Evolutionary conservation across 2,329 filamentous ascomycete genomes (phyloP).

Genomic region (Chaetomiaceae sp.): DNA sequence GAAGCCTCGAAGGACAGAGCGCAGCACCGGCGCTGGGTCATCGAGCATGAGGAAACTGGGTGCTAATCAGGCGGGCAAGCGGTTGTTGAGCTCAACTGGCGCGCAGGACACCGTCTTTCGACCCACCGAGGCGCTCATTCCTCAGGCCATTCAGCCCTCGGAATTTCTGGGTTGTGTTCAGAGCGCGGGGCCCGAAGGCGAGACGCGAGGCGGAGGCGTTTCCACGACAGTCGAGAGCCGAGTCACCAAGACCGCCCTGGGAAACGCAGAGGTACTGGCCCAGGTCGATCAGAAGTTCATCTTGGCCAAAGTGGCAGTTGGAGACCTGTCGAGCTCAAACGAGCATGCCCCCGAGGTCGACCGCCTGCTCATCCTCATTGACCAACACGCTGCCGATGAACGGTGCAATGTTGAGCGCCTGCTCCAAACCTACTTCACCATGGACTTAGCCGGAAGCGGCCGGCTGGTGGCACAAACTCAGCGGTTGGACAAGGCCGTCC

Average conservation of each 20-base stretch:
- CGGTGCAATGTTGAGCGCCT: constrained; percentile 72
- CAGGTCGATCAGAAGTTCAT: constrained; percentile 93
- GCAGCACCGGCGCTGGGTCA: constrained; percentile 45
- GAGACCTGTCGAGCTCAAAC: constrained; percentile 10
- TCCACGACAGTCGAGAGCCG: constrained; percentile 31
- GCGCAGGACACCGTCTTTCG: constrained; percentile 67
- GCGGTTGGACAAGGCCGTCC: constrained; percentile 46
- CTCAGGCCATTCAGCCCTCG: constrained; percentile 32
- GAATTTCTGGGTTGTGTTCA: constrained; percentile 26
- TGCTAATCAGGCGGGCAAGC: neutral
- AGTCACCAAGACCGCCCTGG: constrained; percentile 58
- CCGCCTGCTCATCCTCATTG: constrained; percentile 63
- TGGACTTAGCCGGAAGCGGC: neutral
- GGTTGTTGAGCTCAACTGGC: constrained; percentile 23
- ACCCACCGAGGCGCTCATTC: constrained; percentile 40
- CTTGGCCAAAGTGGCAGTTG: constrained; percentile 51
- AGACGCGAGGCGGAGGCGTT: constrained; percentile 18
- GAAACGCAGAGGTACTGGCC: constrained; percentile 58
- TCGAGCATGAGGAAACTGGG: neutral
- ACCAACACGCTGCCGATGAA: constrained; percentile 95
- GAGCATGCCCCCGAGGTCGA: neutral
- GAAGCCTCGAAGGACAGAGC: constrained; percentile 16
- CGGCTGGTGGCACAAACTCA: constrained; percentile 28
- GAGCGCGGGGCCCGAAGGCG: constrained; percentile 5
- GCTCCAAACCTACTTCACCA: constrained; percentile 47